Evolutionary conservation across 78 protist species (phyloP).

Genomic region (Dictyostelium purpureum): DNA sequence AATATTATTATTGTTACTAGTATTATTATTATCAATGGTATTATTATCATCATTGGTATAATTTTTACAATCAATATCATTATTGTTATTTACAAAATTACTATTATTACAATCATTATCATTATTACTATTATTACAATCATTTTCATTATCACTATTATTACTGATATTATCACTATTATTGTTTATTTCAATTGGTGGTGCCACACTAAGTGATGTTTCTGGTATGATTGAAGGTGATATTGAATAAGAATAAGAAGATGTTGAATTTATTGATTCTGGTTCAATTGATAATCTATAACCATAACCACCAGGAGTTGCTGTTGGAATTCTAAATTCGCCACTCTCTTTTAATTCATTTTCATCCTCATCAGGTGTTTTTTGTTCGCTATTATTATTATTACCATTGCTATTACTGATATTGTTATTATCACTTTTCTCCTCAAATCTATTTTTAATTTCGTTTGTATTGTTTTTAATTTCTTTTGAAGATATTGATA

Average conservation of each 20-base stretch:
- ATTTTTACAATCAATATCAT: too few relatives aligned
- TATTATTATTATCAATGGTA: too few relatives aligned
- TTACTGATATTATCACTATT: too few relatives aligned
- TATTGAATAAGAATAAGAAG: background rate
- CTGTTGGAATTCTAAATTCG: background rate
- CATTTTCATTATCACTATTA: too few relatives aligned
- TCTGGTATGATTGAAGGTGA: background rate
- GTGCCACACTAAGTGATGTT: too few relatives aligned
- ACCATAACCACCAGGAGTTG: background rate
- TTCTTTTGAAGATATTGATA: background rate
- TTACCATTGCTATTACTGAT: background rate
- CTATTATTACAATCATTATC: too few relatives aligned
- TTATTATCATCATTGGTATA: too few relatives aligned
- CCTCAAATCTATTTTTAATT: background rate
- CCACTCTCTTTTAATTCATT: background rate
- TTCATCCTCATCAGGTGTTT: background rate
- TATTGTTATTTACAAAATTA: too few relatives aligned
- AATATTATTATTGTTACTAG: too few relatives aligned
- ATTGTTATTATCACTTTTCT: background rate
- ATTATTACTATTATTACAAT: too few relatives aligned
- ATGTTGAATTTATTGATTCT: background rate
- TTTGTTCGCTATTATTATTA: background rate
- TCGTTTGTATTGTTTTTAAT: too few relatives aligned
- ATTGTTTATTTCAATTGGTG: too few relatives aligned
- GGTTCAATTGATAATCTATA: background rate